Conservation (phyloP, 2,329 filamentous ascomycete genomes). For the Calonectria pauciramosa region DNA sequence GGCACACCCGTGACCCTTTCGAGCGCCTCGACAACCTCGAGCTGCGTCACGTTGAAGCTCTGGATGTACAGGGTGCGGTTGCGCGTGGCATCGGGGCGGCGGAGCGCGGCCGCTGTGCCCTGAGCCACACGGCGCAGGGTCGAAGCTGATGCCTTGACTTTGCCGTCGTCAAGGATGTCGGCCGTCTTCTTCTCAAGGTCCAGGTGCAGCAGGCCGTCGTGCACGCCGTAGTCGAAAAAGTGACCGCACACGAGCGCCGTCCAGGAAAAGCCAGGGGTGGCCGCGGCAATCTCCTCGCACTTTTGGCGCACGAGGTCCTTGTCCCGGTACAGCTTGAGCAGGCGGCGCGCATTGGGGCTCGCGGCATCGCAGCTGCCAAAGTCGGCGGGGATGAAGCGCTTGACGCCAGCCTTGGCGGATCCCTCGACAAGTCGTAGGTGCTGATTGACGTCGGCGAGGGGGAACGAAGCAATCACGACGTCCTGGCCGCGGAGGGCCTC, state of each 20-base stretch:
- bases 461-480: slow-evolving; percentile 63
- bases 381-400: slow-evolving; percentile 73
- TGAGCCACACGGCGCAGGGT: slow-evolving; percentile 63
- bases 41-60: slow-evolving; percentile 62
- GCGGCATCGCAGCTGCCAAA: slow-evolving; percentile 59
- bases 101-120: slow-evolving; percentile 64
- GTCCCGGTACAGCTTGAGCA: slow-evolving; percentile 52
- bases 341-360: slow-evolving; percentile 50
- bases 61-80: slow-evolving; percentile 65
- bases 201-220: slow-evolving; percentile 55
- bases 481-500: slow-evolving; percentile 68
- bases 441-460: slow-evolving; percentile 58
- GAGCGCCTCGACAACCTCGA: slow-evolving; percentile 60
- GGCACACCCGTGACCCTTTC: slow-evolving; percentile 64
- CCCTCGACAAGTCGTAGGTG: slow-evolving; percentile 68
- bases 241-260: slow-evolving; percentile 59
- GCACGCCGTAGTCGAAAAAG: slow-evolving; percentile 65
- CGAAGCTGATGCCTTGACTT: slow-evolving; percentile 61
- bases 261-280: slow-evolving; percentile 64
- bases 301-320: slow-evolving; percentile 50
- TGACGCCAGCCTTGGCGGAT: slow-evolving; percentile 70
- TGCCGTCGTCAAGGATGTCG: slow-evolving; percentile 66
- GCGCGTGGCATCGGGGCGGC: slow-evolving; percentile 63
- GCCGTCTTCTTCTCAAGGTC: slow-evolving; percentile 58
- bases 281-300: slow-evolving; percentile 48